Percentiles rank a stretch among this genome's conserved stretches.
phyloP scores from a whole-genome alignment of 768 basidiomycete genomes.

The Lentinula detonsa region DNA sequence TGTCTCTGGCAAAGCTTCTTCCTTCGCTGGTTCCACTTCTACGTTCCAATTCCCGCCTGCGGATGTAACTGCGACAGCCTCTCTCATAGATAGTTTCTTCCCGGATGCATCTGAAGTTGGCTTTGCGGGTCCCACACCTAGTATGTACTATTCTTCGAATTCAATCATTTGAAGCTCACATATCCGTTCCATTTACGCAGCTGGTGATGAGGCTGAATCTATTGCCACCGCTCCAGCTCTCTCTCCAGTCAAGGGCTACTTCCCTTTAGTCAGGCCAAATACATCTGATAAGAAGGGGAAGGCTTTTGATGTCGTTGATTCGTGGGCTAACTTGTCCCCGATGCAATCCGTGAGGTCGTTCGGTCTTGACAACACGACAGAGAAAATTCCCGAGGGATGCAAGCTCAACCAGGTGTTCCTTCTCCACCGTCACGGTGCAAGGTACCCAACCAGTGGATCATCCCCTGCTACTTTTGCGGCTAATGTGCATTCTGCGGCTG shows the following conservation, averaged over 20 bases:
- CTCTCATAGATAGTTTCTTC: constrained; percentile 26
- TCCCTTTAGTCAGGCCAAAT: constrained; percentile 36
- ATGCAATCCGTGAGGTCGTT: constrained; percentile 46
- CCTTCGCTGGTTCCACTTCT: constrained; percentile 36
- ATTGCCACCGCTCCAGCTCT: constrained; percentile 36
- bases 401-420: constrained; percentile 47
- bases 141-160: constrained; percentile 21
- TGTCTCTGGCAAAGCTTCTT: constrained; percentile 16
- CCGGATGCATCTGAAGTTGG: constrained; percentile 36
- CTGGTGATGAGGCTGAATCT: constrained; percentile 36
- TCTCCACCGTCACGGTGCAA: constrained; percentile 65
- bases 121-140: constrained; percentile 44
- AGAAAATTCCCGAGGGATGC: constrained; percentile 40
- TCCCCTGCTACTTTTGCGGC: constrained; percentile 38
- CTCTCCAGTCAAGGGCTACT: constrained; percentile 28
- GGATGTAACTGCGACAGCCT: constrained; percentile 25
- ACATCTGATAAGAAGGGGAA: constrained; percentile 23
- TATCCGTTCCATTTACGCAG: constrained; percentile 13
- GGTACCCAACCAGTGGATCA: constrained; percentile 45
- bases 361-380: constrained; percentile 42
- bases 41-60: constrained; percentile 37
- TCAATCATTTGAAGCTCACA: background rate
- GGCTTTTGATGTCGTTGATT: constrained; percentile 36
- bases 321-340: constrained; percentile 45
- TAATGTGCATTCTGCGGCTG: constrained; percentile 41